Conservation (phyloP, 164 flowering plant genomes). For the Vitis labrusca region DNA sequence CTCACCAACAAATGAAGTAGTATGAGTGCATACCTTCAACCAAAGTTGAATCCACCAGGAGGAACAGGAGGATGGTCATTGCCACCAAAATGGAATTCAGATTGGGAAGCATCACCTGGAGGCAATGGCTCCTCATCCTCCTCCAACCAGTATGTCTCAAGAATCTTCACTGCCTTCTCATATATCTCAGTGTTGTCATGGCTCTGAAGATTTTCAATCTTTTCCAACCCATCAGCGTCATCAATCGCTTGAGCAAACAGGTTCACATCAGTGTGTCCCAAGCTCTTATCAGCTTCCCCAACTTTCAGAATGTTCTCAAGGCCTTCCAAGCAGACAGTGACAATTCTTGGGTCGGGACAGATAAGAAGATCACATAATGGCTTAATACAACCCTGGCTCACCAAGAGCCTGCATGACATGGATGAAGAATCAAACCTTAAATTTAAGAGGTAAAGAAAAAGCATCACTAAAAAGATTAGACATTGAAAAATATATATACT, state of each 20-base stretch:
- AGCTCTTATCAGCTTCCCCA: slow-evolving; percentile 63
- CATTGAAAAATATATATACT: slow-evolving; percentile 26
- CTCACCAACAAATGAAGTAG: not conserved
- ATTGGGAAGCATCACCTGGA: slow-evolving; percentile 44
- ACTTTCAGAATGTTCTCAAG: slow-evolving; percentile 75
- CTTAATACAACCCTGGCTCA: slow-evolving; percentile 57
- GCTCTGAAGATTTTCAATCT: slow-evolving; percentile 68
- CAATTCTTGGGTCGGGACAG: slow-evolving; percentile 72
- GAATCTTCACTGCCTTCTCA: slow-evolving; percentile 72
- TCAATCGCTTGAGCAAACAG: slow-evolving; percentile 60
- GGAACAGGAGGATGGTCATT: slow-evolving; percentile 41
- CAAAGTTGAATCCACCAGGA: slow-evolving; percentile 67
- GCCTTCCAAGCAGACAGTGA: slow-evolving; percentile 68
- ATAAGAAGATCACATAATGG: slow-evolving; percentile 65
- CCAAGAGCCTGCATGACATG: slow-evolving; percentile 40
- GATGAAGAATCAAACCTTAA: not conserved
- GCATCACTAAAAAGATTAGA: not conserved
- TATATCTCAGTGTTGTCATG: slow-evolving; percentile 78
- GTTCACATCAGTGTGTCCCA: slow-evolving; percentile 46
- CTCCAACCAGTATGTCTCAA: slow-evolving; percentile 70
- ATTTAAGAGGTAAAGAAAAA: not conserved
- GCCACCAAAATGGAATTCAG: slow-evolving; percentile 59
- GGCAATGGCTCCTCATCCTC: slow-evolving; percentile 56
- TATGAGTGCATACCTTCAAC: slow-evolving; percentile 38
- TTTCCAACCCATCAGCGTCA: slow-evolving; percentile 68